These are phyloP conservation scores for Cicer pinnatifidum DNA, from an alignment of 306 rosid genomes.

Conservation along the genomic window DNA sequence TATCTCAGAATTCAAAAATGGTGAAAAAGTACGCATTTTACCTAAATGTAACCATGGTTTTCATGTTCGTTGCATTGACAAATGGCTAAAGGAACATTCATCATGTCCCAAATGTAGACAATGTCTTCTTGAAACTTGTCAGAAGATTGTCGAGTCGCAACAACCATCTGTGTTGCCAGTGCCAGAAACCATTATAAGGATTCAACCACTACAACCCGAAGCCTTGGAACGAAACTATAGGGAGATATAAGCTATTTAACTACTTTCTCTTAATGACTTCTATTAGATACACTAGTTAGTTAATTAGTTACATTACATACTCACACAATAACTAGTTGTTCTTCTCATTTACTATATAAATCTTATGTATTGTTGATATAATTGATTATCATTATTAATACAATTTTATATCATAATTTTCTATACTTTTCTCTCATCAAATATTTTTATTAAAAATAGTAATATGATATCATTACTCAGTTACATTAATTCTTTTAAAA, in stretches of 20 bases:
- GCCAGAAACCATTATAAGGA: constrained; percentile 52
- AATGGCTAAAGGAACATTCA: constrained; percentile 76
- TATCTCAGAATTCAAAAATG: constrained; percentile 61
- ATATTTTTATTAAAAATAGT: too few relatives aligned
- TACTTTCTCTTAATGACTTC: not conserved
- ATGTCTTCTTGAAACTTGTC: constrained; percentile 68
- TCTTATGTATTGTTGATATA: too few relatives aligned
- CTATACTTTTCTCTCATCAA: too few relatives aligned
- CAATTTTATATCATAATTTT: too few relatives aligned
- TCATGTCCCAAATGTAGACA: constrained; percentile 94
- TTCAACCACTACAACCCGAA: constrained; percentile 67
- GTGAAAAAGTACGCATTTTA: constrained; percentile 68
- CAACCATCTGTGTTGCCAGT: constrained; percentile 38
- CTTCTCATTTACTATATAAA: too few relatives aligned
- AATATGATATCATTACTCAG: too few relatives aligned
- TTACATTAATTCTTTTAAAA: too few relatives aligned
- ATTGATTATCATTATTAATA: too few relatives aligned
- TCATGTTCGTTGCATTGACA: constrained; percentile 81
- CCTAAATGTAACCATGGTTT: constrained; percentile 93
- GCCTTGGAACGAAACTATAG: constrained; percentile 49
- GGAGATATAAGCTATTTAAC: not conserved
- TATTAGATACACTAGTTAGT: not conserved
- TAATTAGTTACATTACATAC: too few relatives aligned
- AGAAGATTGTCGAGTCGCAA: constrained; percentile 62
- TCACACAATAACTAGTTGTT: too few relatives aligned